These are phyloP conservation scores for Mucor sp. DNA, from an alignment of 371 early-diverging fungal species.

Conservation along the genomic window DNA sequence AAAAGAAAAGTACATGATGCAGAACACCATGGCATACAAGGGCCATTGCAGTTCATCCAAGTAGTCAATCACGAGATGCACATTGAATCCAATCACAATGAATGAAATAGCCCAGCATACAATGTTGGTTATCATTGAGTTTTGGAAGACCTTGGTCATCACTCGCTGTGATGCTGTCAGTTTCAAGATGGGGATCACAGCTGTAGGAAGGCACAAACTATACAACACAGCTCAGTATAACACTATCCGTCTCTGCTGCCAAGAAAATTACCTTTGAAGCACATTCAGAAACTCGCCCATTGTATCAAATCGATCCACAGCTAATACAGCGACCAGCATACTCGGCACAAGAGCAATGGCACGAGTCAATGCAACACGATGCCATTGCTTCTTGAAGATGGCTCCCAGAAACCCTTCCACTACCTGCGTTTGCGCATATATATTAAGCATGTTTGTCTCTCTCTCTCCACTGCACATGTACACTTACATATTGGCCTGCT, in stretches of 20 bases:
- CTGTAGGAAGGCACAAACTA: conserved; percentile 71
- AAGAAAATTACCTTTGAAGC: conserved; percentile 53
- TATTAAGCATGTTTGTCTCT: not conserved
- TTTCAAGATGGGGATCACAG: conserved; percentile 72
- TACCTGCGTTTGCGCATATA: conserved; percentile 15
- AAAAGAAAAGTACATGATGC: conserved; percentile 23
- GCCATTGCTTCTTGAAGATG: conserved; percentile 70
- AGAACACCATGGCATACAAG: conserved; percentile 11
- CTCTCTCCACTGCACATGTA: not conserved
- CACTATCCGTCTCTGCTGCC: not conserved
- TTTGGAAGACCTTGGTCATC: conserved; percentile 52
- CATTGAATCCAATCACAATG: conserved; percentile 59
- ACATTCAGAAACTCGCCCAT: conserved; percentile 74
- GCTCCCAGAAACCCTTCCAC: conserved; percentile 68
- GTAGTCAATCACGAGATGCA: conserved; percentile 51
- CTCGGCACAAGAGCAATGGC: conserved; percentile 71
- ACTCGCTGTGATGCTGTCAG: conserved; percentile 53
- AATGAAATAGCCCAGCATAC: conserved; percentile 45
- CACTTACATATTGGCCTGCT: conserved; percentile 74
- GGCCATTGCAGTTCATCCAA: conserved; percentile 27
- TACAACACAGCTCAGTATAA: not conserved
- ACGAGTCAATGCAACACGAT: conserved; percentile 68
- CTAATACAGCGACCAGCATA: conserved; percentile 64
- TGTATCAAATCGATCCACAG: conserved; percentile 63
- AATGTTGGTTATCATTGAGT: conserved; percentile 25